Evolutionary conservation across 163 green algal genomes (phyloP), one percentile per base, ranked within the genome.

Genomic region (Scenedesmus sp.): DNA sequence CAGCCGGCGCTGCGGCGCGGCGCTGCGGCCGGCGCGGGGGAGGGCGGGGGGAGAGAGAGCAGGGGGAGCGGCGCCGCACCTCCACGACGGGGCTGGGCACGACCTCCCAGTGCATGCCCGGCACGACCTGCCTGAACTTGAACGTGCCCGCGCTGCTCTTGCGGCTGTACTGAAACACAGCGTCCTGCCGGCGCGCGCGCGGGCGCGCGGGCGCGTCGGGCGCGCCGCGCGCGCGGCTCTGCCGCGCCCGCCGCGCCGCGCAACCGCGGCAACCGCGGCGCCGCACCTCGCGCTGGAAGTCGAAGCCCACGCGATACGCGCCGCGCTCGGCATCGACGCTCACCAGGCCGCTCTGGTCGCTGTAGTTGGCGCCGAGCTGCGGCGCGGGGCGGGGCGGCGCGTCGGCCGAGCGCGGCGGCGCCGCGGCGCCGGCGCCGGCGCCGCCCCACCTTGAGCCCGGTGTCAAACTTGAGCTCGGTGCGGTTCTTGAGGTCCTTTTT

Each of bases 401-500:
- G n/a, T n/a, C n/a, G n/a, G n/a, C n/a, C n/a, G n/a, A n/a, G n/a
- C n/a, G 17, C 15, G 18, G 48, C 48, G 18, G 48, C 18, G 48
- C 18, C 17, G 48, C 48, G 18, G 18, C 18, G 18, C 48, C 48
- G 48, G 18, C 18, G 18, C 15, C 15, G 48, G 48, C 48, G 18
- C 18, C 22, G 6, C 48, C 67, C 14, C 31, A 75, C 74, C 74
- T 81, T 81, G n/a, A 75, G 36, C 10, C 65, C 75, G 58, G 24
- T 51, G 10, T 83, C 75, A 53, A 83, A 31, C 58, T 70, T 70
- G 22, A 77, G 28, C 56, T 83, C 75, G 14, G 64, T 71, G 24
- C 75, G 47, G 42, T 63, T 72, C 56, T 71, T 83, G 20, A 83
- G 64, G 54, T 83, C 75, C 29, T 71, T 70, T 31, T 64, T 83